Conservation (phyloP, 345 rosid species). For the Salix caprea region DNA sequence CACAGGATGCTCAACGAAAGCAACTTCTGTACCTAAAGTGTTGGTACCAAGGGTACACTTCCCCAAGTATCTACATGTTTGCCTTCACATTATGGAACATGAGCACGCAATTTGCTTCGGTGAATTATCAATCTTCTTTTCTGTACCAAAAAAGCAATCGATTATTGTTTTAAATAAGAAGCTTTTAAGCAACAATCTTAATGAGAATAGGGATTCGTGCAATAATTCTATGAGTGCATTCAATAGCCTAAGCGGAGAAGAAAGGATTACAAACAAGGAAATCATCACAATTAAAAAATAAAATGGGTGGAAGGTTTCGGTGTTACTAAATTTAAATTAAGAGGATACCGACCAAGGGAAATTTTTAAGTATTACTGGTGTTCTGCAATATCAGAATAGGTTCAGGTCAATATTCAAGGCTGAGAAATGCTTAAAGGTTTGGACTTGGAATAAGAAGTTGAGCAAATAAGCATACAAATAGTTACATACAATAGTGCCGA, state of each 20-base stretch:
- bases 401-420: neutral
- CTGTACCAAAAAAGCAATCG: slow-evolving; percentile 40
- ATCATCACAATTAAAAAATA: neutral
- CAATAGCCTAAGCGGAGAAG: neutral
- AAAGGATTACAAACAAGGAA: neutral
- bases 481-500: neutral
- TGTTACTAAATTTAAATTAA: neutral
- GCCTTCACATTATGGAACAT: slow-evolving; percentile 69
- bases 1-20: slow-evolving; percentile 18
- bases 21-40: slow-evolving; percentile 42
- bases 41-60: slow-evolving; percentile 18
- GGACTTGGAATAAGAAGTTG: neutral
- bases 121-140: slow-evolving; percentile 75
- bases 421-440: neutral
- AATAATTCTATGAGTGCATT: neutral
- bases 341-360: neutral
- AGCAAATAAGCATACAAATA: neutral
- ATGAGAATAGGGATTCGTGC: neutral
- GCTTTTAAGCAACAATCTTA: neutral
- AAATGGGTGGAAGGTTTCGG: neutral
- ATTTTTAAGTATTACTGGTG: neutral
- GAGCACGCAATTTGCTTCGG: slow-evolving; percentile 73
- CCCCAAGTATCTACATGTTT: slow-evolving; percentile 23
- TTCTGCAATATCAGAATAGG: neutral
- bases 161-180: slow-evolving; percentile 2